Percentiles rank a stretch among this genome's conserved stretches.
These are phyloP conservation scores for Sugiyamaella floridensis DNA, from an alignment of 805 yeast genomes.

Conservation along the genomic window DNA sequence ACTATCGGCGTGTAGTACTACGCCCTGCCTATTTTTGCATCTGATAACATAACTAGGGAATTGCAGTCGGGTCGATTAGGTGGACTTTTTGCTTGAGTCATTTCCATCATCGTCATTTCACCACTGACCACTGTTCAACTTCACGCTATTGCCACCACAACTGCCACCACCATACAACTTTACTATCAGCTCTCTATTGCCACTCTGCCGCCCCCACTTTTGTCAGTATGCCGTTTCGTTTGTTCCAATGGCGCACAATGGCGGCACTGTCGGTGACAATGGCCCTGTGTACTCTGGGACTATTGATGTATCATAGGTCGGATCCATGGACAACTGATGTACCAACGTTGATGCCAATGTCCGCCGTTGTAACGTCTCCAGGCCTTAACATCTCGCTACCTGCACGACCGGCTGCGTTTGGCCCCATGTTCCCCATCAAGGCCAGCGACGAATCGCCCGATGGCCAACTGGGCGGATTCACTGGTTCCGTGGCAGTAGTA, in stretches of 20 bases:
- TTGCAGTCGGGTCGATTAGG: no score
- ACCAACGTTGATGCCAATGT: constrained; percentile 19
- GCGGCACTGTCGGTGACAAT: constrained; percentile 1
- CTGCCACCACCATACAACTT: neutral
- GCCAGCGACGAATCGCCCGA: constrained; percentile 11
- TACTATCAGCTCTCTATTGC: no score
- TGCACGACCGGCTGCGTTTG: constrained; percentile 36
- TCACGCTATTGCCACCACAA: no score
- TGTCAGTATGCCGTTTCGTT: neutral
- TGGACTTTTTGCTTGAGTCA: no score
- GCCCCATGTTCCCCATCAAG: constrained; percentile 23
- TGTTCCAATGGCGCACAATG: constrained; percentile 2
- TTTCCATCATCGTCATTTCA: no score
- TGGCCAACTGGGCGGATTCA: constrained; percentile 13
- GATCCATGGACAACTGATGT: constrained; percentile 8
- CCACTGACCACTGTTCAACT: no score
- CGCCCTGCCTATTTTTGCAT: no score
- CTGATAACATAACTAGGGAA: no score
- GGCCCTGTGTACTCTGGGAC: constrained; percentile 3
- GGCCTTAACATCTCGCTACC: constrained; percentile 26
- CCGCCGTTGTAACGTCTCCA: constrained; percentile 25
- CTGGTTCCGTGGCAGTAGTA: constrained; percentile 22
- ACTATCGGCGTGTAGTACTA: no score
- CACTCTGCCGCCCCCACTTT: neutral
- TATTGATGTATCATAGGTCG: neutral